Conservation (phyloP, 345 rosid species). For the Euphorbia lathyris region DNA sequence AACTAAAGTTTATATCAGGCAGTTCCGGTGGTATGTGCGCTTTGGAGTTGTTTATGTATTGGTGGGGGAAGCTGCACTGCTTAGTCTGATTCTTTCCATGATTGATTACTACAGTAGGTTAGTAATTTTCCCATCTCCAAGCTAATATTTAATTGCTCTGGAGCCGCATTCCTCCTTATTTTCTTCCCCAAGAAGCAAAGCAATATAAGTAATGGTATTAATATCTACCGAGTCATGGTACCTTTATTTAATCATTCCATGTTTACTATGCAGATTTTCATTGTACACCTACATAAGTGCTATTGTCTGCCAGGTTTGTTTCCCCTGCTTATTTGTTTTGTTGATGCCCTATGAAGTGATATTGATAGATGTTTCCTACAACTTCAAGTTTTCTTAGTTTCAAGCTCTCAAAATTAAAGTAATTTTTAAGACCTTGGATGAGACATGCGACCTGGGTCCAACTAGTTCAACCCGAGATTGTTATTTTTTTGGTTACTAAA, state of each 20-base stretch:
- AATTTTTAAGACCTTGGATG: no score
- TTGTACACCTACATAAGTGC: conserved; percentile 23
- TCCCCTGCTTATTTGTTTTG: conserved; percentile 10
- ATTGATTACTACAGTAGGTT: conserved; percentile 22
- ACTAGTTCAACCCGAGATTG: no score
- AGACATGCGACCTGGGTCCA: no score
- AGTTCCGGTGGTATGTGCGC: conserved; percentile 35
- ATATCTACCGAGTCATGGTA: background rate
- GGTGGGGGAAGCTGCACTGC: conserved; percentile 30
- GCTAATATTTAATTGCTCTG: background rate
- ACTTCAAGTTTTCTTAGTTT: no score
- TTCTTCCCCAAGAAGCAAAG: background rate
- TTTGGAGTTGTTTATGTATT: conserved; percentile 32
- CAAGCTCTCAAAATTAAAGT: no score
- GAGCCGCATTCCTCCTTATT: background rate
- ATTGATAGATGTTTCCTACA: background rate
- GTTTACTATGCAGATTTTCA: conserved; percentile 21
- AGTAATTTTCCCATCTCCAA: background rate
- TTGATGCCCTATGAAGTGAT: background rate
- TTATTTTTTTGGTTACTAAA: no score
- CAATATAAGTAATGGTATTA: background rate
- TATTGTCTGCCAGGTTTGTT: conserved; percentile 27
- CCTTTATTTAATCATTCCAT: background rate
- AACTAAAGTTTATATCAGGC: conserved; percentile 25
- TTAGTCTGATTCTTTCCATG: conserved; percentile 23